phyloP scores from a whole-genome alignment of 2,329 filamentous ascomycete species.

The Diaporthe destruens region DNA sequence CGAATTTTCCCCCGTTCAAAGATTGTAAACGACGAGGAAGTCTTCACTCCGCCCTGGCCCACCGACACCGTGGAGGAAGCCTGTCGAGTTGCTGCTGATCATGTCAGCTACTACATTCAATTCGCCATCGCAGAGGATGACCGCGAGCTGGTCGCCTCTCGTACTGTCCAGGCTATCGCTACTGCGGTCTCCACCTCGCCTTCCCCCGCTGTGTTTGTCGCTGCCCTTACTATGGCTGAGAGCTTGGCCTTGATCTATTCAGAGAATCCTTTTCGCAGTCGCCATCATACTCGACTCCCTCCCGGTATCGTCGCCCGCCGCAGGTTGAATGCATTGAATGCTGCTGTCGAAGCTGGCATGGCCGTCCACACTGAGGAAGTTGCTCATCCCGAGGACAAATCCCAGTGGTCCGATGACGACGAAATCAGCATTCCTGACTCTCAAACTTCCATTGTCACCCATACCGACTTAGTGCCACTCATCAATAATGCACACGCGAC shows the following conservation, averaged over 20 bases:
- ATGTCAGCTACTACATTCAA: neutral
- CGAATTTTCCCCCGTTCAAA: neutral
- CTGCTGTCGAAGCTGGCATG: slow-evolving; percentile 6
- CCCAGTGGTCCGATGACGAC: neutral
- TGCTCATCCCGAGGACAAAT: neutral
- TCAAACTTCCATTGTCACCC: neutral
- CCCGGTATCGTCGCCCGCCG: neutral
- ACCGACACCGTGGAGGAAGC: neutral
- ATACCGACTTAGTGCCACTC: neutral
- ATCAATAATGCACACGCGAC: neutral
- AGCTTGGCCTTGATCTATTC: neutral
- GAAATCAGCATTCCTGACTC: neutral
- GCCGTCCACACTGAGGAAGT: neutral
- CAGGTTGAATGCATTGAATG: neutral
- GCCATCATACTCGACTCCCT: neutral
- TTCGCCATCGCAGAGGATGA: neutral
- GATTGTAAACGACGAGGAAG: neutral
- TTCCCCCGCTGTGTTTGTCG: neutral
- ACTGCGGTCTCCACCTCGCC: neutral
- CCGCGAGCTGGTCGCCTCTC: neutral
- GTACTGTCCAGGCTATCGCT: neutral
- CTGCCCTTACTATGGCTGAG: neutral
- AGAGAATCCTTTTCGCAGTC: neutral
- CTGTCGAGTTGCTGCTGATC: neutral
- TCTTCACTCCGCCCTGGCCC: neutral